A percentile compares a stretch with the other conserved stretches of the same genome.
Conservation (phyloP, 441 rosid species). For the Eutrema salsugineum region DNA sequence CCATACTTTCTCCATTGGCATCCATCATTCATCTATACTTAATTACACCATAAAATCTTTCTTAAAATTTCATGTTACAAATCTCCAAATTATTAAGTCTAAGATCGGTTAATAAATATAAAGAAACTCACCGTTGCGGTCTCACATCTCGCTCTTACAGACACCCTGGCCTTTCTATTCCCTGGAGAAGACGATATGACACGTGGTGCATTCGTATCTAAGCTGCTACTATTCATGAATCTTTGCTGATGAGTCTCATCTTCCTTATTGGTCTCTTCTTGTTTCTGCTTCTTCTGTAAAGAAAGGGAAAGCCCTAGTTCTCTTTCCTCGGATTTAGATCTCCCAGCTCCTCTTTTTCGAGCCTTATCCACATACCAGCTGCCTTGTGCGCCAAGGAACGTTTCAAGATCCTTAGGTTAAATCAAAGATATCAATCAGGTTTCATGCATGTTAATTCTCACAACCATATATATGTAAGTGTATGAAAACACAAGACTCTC, state of each 20-base stretch:
- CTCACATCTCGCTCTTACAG: slow-evolving; percentile 83
- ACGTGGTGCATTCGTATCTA: slow-evolving; percentile 37
- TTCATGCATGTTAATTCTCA: background rate
- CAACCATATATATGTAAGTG: background rate
- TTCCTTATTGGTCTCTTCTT: slow-evolving; percentile 24
- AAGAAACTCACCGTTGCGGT: slow-evolving; percentile 63
- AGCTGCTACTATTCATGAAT: slow-evolving; percentile 35
- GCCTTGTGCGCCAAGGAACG: slow-evolving; percentile 39
- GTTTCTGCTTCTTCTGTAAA: slow-evolving; percentile 34
- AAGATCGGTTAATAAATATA: background rate
- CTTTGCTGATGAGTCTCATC: slow-evolving; percentile 32
- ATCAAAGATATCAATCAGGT: background rate
- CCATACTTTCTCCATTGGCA: slow-evolving; percentile 99
- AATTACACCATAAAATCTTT: background rate
- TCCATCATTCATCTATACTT: slow-evolving; percentile 81
- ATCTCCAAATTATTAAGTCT: background rate
- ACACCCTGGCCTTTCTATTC: slow-evolving; percentile 82
- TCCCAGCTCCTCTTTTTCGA: slow-evolving; percentile 17
- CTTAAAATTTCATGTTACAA: background rate
- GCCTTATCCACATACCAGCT: slow-evolving; percentile 26
- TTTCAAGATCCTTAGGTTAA: slow-evolving; percentile 48
- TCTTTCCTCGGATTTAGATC: slow-evolving; percentile 7
- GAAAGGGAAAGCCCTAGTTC: slow-evolving; percentile 69
- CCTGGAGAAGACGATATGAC: slow-evolving; percentile 38
- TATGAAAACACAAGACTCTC: background rate